Conservation (phyloP, 176 grass and related monocot species). For the Carex scoparia region DNA sequence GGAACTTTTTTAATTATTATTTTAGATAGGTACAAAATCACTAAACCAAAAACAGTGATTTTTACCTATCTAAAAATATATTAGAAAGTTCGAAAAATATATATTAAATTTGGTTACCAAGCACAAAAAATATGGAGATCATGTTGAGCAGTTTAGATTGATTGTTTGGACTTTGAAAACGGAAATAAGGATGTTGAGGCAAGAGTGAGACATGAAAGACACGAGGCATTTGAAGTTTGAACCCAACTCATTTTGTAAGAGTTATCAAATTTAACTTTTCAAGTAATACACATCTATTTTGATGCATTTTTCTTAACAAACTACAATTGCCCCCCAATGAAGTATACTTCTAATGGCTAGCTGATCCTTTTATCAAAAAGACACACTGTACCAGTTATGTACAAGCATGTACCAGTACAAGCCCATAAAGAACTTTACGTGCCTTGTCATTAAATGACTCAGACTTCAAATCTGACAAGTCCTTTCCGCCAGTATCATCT, state of each 20-base stretch:
- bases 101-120: too few species aligned
- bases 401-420: background rate
- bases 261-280: background rate
- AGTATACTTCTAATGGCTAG: background rate
- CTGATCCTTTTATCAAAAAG: background rate
- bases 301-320: conserved; percentile 15
- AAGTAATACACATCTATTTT: conserved; percentile 3
- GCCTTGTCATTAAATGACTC: conserved; percentile 70
- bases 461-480: conserved; percentile 41
- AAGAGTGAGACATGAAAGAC: too few species aligned
- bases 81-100: too few species aligned
- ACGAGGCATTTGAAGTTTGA: too few species aligned
- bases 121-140: too few species aligned
- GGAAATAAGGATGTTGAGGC: too few species aligned
- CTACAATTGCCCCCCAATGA: background rate
- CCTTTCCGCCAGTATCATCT: conserved; percentile 32
- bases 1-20: too few species aligned
- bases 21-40: too few species aligned
- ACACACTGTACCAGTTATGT: background rate
- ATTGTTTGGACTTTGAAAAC: too few species aligned
- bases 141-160: too few species aligned
- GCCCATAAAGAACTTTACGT: conserved; percentile 9
- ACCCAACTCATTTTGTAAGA: background rate
- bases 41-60: too few species aligned
- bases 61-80: too few species aligned